A percentile compares a stretch with the other conserved stretches of the same genome.
Evolutionary conservation across 352 stramenopile genomes (phyloP).

Genomic region (Pythium sp.): DNA sequence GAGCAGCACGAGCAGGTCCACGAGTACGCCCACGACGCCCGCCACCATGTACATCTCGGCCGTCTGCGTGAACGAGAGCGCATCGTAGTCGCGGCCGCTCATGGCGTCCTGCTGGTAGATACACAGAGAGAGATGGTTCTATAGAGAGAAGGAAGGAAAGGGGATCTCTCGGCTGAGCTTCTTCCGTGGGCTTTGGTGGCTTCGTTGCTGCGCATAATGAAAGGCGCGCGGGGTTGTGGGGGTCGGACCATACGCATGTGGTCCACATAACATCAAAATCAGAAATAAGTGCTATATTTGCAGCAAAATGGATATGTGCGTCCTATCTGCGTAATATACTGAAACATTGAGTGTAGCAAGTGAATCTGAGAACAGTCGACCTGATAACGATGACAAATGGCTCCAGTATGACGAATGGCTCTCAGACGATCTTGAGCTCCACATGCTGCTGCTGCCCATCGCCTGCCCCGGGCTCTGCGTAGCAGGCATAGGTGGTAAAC

Average conservation of each 20-base stretch:
- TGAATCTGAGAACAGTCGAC: background rate
- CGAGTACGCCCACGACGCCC: conserved; percentile 48
- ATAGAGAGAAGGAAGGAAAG: background rate
- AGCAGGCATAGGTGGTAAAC: conserved; percentile 59
- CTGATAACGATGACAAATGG: conserved; percentile 4
- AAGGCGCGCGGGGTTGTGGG: background rate
- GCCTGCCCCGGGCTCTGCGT: conserved; percentile 10
- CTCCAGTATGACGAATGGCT: background rate
- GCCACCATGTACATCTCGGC: conserved; percentile 57
- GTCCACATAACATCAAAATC: conserved; percentile 6
- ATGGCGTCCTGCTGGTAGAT: background rate
- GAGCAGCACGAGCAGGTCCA: conserved; percentile 64
- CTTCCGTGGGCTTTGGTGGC: background rate
- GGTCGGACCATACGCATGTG: background rate
- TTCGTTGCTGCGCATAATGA: conserved; percentile 9
- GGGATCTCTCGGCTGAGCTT: conserved; percentile 5
- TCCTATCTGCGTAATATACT: background rate
- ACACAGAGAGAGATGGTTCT: background rate
- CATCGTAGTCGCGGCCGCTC: conserved; percentile 39
- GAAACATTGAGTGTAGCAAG: background rate
- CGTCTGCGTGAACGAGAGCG: conserved; percentile 46
- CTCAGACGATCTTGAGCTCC: conserved; percentile 17
- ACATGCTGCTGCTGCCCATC: background rate
- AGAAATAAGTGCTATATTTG: conserved; percentile 1
- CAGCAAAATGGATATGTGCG: background rate